A percentile compares a stretch with the other conserved stretches of the same genome.
These are phyloP conservation scores for Draba incana DNA, from an alignment of 345 rosid genomes.

Conservation along the genomic window DNA sequence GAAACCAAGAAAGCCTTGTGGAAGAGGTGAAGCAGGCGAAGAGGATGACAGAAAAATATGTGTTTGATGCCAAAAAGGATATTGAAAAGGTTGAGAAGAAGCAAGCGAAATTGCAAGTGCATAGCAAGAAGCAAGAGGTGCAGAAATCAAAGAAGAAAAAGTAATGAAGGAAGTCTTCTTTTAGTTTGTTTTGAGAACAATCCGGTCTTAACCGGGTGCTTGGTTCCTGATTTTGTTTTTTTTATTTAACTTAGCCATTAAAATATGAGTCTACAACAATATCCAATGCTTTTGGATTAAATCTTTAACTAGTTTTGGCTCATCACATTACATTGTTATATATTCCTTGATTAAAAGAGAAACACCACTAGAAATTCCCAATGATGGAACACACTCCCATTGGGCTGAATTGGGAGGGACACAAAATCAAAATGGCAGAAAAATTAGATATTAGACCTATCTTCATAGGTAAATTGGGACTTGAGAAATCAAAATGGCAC, in stretches of 20 bases:
- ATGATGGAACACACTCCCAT: neutral
- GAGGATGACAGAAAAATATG: no score
- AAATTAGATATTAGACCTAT: conserved; percentile 15
- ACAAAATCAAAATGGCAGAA: conserved; percentile 7
- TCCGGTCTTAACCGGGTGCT: no score
- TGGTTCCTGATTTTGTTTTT: conserved; percentile 72
- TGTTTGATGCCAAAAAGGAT: no score
- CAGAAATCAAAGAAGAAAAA: no score
- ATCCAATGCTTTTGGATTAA: conserved; percentile 46
- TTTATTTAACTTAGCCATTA: conserved; percentile 67
- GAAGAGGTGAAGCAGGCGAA: no score
- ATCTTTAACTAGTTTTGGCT: neutral
- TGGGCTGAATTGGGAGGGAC: neutral
- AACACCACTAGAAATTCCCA: conserved; percentile 2
- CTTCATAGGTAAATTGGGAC: conserved; percentile 4
- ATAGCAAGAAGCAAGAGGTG: no score
- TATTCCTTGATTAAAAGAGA: conserved; percentile 2
- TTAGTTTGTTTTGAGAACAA: no score
- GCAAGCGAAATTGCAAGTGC: no score
- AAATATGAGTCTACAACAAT: conserved; percentile 72
- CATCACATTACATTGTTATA: conserved; percentile 7
- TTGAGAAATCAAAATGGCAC: conserved; percentile 21
- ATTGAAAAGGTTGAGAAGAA: no score
- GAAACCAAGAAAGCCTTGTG: no score
- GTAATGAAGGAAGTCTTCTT: no score